A percentile compares a stretch with the other conserved stretches of the same genome.
These are phyloP conservation scores for Psilocybe cubensis DNA, from an alignment of 768 basidiomycete genomes.

Conservation along the genomic window DNA sequence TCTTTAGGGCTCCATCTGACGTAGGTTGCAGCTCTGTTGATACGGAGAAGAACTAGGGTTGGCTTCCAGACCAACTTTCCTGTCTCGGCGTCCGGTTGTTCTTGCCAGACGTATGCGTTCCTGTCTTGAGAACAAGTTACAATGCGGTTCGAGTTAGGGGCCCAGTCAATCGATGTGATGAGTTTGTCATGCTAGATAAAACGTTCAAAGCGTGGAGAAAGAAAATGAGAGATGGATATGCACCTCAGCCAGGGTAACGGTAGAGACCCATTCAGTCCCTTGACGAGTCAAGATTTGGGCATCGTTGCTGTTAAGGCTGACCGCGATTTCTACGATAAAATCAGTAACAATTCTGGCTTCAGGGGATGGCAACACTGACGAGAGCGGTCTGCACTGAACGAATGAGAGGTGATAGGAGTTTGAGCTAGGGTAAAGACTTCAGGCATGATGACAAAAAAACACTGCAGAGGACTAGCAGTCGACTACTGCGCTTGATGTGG, in stretches of 20 bases:
- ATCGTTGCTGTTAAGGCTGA: conserved; percentile 90
- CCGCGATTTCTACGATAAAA: conserved; percentile 73
- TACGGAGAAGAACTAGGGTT: conserved; percentile 90
- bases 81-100: conserved; percentile 71
- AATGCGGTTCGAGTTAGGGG: conserved; percentile 93
- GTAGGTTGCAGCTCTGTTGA: conserved; percentile 94
- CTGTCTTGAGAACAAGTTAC: conserved; percentile 99
- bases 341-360: background rate
- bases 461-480: conserved; percentile 84
- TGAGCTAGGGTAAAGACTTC: conserved; percentile 82
- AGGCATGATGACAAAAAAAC: conserved; percentile 47
- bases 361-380: conserved; percentile 56
- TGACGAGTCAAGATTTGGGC: conserved; percentile 76
- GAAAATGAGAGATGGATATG: conserved; percentile 9
- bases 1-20: conserved; percentile 98
- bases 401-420: conserved; percentile 84
- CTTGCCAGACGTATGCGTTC: conserved; percentile 98
- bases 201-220: background rate
- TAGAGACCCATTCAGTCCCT: conserved; percentile 69
- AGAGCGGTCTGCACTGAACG: conserved; percentile 86
- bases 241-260: conserved; percentile 88
- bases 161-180: conserved; percentile 99
- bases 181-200: conserved; percentile 87
- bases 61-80: conserved; percentile 88
- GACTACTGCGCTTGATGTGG: conserved; percentile 58